Evolutionary conservation across 2,329 filamentous ascomycete species (phyloP), one percentile per base, ranked within the genome.

Genomic region (Kalmusia sp.): DNA sequence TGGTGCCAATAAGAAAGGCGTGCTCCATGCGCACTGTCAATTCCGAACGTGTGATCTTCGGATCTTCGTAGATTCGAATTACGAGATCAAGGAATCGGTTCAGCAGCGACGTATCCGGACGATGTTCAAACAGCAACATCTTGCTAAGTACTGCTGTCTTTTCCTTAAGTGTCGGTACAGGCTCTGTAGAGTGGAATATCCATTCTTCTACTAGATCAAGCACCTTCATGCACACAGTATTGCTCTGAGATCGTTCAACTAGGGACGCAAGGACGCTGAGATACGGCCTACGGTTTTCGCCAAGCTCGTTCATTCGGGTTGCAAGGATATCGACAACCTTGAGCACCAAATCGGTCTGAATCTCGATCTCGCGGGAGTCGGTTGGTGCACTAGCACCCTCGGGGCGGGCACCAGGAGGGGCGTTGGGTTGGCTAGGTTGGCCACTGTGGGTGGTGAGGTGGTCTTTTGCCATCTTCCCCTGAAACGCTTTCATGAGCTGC

Each of bases 61-160:
- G 91, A 67, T 99, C 95, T 69, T 99, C 96, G 71, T 99, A 99
- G 54, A 99, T 97, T 43, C 93, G 88, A 63, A 99, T 96, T 22
- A 99, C 95, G 22, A 99, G 85, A 61, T 98, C 91, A 53, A 99
- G 81, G 78, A 98, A 99, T 70, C 93, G 93, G 62, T 89, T 92
- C 52, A 99, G 82, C 78, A 99, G 88, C 0, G 89, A 92, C 27
- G 88, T 85, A 69, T 98, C 93, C 24, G 84, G 78, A 33, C 95
- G 85, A 52, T 91, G 87, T 75, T 99, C 95, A 63, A 99, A 99
- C 0, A 93, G 88, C 14, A 98, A 80, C 95, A 99, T 99, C 78
- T 99, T 99, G 67, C 96, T 93, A n/a, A 99, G 79, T 1, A 99
- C 95, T 1, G 96, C 96, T 0, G 93, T 98, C 80, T 99, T 99